Evolutionary conservation across 2,329 filamentous ascomycete species (phyloP).

Genomic region (Curvularia sp.): DNA sequence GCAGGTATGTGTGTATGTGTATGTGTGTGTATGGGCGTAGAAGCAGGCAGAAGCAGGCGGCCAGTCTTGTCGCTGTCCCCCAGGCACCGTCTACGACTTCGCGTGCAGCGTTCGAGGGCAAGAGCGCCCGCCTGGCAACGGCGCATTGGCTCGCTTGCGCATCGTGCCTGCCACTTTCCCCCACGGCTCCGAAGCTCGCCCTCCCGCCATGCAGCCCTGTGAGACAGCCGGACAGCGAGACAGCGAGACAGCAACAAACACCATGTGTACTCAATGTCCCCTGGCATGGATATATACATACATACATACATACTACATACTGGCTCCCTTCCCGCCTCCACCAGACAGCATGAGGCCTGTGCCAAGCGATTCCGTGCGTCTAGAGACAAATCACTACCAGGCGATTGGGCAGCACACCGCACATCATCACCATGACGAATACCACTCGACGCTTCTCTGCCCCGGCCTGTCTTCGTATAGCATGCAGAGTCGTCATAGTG

Average conservation of each 20-base stretch:
- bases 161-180: conserved; percentile 29
- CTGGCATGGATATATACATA: neutral
- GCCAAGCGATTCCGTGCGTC: conserved; percentile 8
- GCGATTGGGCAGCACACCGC: conserved; percentile 20
- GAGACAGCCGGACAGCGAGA: neutral
- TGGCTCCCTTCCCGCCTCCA: too few species aligned
- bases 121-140: conserved; percentile 27
- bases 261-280: too few species aligned
- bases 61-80: neutral
- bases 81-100: conserved; percentile 18
- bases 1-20: neutral
- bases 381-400: conserved; percentile 3
- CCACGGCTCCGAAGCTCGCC: conserved; percentile 24
- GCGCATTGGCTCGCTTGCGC: conserved; percentile 38
- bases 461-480: neutral
- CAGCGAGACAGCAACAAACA: neutral
- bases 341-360: neutral
- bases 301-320: too few species aligned
- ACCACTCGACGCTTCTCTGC: neutral
- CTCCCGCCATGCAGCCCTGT: conserved; percentile 29
- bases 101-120: conserved; percentile 11
- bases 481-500: neutral
- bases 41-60: conserved; percentile 3
- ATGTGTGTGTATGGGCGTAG: neutral
- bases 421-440: conserved; percentile 16